Evolutionary conservation across 352 stramenopile genomes (phyloP).

Genomic region (Phytophthora kernoviae): DNA sequence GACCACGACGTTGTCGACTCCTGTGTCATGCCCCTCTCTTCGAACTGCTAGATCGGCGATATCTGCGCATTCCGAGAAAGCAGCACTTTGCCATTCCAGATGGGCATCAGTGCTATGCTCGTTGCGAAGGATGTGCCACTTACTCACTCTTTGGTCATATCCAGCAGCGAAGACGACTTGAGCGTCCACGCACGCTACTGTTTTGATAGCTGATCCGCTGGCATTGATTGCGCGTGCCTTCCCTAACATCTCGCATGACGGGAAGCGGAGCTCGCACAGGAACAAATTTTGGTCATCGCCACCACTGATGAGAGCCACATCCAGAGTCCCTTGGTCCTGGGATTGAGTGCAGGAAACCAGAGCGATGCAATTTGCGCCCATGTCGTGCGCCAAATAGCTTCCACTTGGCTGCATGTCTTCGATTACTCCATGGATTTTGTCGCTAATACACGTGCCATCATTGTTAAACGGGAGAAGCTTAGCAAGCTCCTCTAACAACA

Average conservation of each 20-base stretch:
- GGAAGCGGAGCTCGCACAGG: constrained; percentile 44
- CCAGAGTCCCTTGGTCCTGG: constrained; percentile 11
- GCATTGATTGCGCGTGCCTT: constrained; percentile 59
- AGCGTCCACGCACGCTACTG: constrained; percentile 44
- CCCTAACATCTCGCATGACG: constrained; percentile 36
- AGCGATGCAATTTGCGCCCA: constrained; percentile 79
- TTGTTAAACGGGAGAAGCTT: constrained; percentile 17
- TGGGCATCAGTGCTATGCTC: constrained; percentile 4
- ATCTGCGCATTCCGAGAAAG: constrained; percentile 82
- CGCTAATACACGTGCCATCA: constrained; percentile 7
- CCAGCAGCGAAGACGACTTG: constrained; percentile 59
- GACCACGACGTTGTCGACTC: constrained; percentile 49
- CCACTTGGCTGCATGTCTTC: constrained; percentile 37
- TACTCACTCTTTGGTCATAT: constrained; percentile 88
- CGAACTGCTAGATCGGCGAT: constrained; percentile 70
- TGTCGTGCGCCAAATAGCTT: constrained; percentile 82
- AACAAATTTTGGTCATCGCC: constrained; percentile 83
- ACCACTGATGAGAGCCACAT: constrained; percentile 74
- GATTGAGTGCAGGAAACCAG: constrained; percentile 29
- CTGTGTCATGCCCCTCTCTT: background rate
- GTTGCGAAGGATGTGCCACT: constrained; percentile 45
- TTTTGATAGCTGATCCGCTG: constrained; percentile 85
- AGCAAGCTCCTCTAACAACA: constrained; percentile 27
- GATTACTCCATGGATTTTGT: constrained; percentile 36
- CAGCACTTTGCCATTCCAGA: constrained; percentile 60